These are phyloP conservation scores for Pythium scleroteichum DNA, from an alignment of 352 stramenopile genomes.

Conservation along the genomic window DNA sequence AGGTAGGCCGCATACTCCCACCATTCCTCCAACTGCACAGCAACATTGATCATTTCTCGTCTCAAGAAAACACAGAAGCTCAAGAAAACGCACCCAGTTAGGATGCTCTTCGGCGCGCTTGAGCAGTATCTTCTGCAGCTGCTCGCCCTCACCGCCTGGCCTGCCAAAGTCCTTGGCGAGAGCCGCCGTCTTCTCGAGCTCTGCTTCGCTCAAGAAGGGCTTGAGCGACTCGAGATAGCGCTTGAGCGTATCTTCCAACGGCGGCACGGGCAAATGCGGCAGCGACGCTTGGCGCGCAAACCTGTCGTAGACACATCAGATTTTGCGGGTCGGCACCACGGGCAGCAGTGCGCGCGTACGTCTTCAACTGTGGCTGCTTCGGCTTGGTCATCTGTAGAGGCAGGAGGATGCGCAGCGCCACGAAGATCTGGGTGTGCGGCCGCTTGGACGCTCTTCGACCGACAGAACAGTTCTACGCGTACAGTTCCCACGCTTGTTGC, in stretches of 20 bases:
- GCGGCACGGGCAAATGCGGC: slow-evolving; percentile 80
- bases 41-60: neutral
- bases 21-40: slow-evolving; percentile 82
- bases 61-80: too few species aligned
- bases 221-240: slow-evolving; percentile 80
- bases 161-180: slow-evolving; percentile 53
- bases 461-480: neutral
- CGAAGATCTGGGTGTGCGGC: neutral
- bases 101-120: slow-evolving; percentile 41
- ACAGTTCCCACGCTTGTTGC: neutral
- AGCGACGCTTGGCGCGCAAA: slow-evolving; percentile 66
- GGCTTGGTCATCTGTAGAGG: slow-evolving; percentile 30
- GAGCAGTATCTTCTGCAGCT: slow-evolving; percentile 50
- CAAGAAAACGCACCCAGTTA: slow-evolving; percentile 51
- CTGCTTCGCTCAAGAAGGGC: slow-evolving; percentile 59
- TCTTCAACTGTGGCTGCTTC: slow-evolving; percentile 21
- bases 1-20: slow-evolving; percentile 91
- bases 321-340: neutral
- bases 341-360: neutral
- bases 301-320: slow-evolving; percentile 7
- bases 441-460: neutral
- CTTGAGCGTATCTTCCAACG: slow-evolving; percentile 80
- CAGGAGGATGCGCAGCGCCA: neutral
- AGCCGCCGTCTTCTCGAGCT: slow-evolving; percentile 37
- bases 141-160: slow-evolving; percentile 44